Evolutionary conservation across 2,329 filamentous ascomycete genomes (phyloP), one percentile per base, ranked within the genome.

Genomic region (Plectosphaerella plurivora): DNA sequence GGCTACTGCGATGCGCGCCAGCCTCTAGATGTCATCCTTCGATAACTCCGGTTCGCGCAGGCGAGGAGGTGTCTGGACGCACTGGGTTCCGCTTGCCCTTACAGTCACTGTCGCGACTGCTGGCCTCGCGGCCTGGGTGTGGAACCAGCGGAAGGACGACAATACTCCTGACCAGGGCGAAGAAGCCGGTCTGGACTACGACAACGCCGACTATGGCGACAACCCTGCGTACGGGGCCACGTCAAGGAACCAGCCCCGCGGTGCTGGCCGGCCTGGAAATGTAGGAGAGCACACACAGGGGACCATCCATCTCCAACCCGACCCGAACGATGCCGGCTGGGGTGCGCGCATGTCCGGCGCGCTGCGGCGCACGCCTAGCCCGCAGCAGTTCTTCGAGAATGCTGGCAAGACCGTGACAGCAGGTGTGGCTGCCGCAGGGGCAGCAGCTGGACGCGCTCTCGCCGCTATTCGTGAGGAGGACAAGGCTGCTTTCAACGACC

Each of bases 71-170:
- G 79, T 83, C 60, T 82, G 89, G 73, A 82, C 86, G 64, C 93
- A 95, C 73, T 97, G 92, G 90, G 83, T 96, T 55, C 93, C 93
- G 57, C 79, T 97, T 52, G 87, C 86, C 59, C 72, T 96, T 58
- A 97, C 92, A 48, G 84, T 96, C 53, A 92, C 91, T 46, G 84
- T 95, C 60, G 93, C 93, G 55, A 91, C 92, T 20, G 86, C 89
- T 51, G 91, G 92, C 35, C 73, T 96, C 47, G 92, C 87, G 50
- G 91, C 91, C 53, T 97, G 93, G 93, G 84, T 92, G 55, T 96
- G 91, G 91, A 95, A 88, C 68, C 91, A 96, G 73, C 87, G 90
- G 63, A 83, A 80, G 63, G 86, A 89, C 59, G 82, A 86, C 53
- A 86, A 90, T 50, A 86, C 91, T 25, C 81, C 84, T 50, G 79